Base-by-base conservation (phyloP, 257 asterid genomes). In the Solanum arcanum region DNA sequence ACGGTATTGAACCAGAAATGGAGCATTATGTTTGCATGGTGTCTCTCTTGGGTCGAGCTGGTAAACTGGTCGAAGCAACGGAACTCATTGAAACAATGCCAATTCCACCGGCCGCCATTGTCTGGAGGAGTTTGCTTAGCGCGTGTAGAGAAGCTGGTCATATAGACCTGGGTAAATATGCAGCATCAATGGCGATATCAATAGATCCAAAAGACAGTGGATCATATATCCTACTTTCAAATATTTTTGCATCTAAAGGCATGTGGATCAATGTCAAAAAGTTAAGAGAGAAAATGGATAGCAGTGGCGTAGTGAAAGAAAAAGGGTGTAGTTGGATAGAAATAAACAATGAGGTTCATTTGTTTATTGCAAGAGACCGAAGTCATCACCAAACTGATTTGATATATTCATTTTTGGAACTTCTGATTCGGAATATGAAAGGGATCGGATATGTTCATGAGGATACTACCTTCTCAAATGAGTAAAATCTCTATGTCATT, bases 11-110 rank as follows among this genome's bases (percentile, higher is more conserved):
- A 86, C 95, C 93, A 6, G 91, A 88, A 75, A 84, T 66, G 12
- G 93, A 90, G 82, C 95, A 93, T 84, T 92, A 91, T 69, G 86
- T 90, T 73, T 90, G 95, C 91, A 88, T 93, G 69, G 94, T 93
- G 59, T 90, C 94, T 88, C 91, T 93, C 20, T 88, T 92, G 76
- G 92, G 92, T 69, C 90, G 92, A 73, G 92, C 93, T 59, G 94
- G 94, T 77, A 83, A 88, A 42, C 84, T 93, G 80, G 2, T 80
- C 1, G 92, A 93, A 88, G 94, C 95, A 21, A 88, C 69, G 91
- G 85, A 89, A 10, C 88, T 92, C 31, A 90, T 93, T 14, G 90
- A 91, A 86, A 88, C 83, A 70, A 91, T 91, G 95, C 91, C 92
- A 11, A 83, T 88, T 81, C 86, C 88, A 85, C 93, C 95, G 20